These are phyloP conservation scores for Pilobolus umbonatus DNA, from an alignment of 192 early-diverging fungal species.

Conservation along the genomic window DNA sequence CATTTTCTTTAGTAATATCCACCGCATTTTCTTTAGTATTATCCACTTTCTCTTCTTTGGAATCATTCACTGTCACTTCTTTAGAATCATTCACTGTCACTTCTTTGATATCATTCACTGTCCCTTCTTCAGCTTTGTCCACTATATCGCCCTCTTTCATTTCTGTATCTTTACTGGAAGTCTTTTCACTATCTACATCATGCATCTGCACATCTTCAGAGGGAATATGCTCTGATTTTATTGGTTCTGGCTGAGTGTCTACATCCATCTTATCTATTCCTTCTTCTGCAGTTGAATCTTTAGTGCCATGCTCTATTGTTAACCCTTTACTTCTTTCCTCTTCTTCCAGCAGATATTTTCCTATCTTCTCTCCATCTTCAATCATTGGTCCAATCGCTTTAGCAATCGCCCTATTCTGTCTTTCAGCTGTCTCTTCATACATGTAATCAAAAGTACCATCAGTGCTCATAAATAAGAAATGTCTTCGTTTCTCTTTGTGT, in stretches of 20 bases:
- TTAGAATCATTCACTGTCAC: not conserved
- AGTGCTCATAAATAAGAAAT: slow-evolving; percentile 54
- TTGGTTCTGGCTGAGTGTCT: not conserved
- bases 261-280: slow-evolving; percentile 29
- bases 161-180: not conserved
- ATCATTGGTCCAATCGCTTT: slow-evolving; percentile 47
- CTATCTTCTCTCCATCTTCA: slow-evolving; percentile 45
- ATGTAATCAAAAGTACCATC: slow-evolving; percentile 60
- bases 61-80: not conserved
- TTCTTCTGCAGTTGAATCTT: slow-evolving; percentile 9
- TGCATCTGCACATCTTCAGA: too few relatives aligned
- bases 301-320: slow-evolving; percentile 14
- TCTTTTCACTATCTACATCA: slow-evolving; percentile 2
- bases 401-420: slow-evolving; percentile 45
- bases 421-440: slow-evolving; percentile 40
- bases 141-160: not conserved
- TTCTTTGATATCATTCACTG: not conserved
- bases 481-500: slow-evolving; percentile 24
- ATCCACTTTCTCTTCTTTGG: not conserved
- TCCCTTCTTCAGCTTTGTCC: not conserved
- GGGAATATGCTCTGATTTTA: not conserved
- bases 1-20: not conserved
- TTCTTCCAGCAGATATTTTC: slow-evolving; percentile 22
- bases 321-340: slow-evolving; percentile 5
- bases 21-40: not conserved